phyloP scores from a whole-genome alignment of 2,329 filamentous ascomycete species.

The Penicillium sp. region DNA sequence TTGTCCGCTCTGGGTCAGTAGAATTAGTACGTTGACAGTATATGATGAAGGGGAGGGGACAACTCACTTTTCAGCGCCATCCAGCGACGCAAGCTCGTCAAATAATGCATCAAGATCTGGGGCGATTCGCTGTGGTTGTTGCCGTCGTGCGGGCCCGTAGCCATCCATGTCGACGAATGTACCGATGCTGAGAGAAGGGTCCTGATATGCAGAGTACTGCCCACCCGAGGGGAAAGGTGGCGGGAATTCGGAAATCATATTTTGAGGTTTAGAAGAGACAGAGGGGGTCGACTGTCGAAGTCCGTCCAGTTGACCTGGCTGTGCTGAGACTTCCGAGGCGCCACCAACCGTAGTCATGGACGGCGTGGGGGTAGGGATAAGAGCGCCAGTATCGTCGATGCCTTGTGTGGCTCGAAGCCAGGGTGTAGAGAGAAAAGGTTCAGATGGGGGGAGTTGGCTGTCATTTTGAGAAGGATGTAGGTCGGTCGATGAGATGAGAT shows the following conservation, averaged over 20 bases:
- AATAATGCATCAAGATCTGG: slow-evolving; percentile 55
- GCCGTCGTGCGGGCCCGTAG: slow-evolving; percentile 29
- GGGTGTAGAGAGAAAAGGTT: slow-evolving; percentile 28
- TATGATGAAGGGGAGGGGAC: not conserved
- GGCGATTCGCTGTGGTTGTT: slow-evolving; percentile 32
- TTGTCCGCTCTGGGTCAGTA: slow-evolving; percentile 32
- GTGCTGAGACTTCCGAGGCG: slow-evolving; percentile 21
- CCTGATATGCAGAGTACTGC: slow-evolving; percentile 34
- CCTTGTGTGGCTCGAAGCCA: slow-evolving; percentile 33
- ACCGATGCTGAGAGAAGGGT: slow-evolving; percentile 29
- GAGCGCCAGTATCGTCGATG: slow-evolving; percentile 27
- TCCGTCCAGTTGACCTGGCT: slow-evolving; percentile 22
- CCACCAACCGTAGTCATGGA: slow-evolving; percentile 30
- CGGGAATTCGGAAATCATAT: slow-evolving; percentile 27
- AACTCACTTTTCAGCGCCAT: slow-evolving; percentile 53
- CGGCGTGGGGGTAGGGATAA: slow-evolving; percentile 33
- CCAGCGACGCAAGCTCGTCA: slow-evolving; percentile 60
- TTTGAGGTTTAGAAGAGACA: slow-evolving; percentile 22
- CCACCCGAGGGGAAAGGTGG: slow-evolving; percentile 25
- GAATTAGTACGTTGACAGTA: slow-evolving; percentile 16
- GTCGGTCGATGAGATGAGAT: slow-evolving; percentile 6
- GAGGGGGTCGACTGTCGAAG: slow-evolving; percentile 22
- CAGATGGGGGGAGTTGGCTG: slow-evolving; percentile 13
- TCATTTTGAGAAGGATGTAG: slow-evolving; percentile 4
- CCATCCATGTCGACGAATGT: slow-evolving; percentile 35